Percentiles rank a stretch among this genome's conserved stretches.
Evolutionary conservation across 305 asterid species (phyloP).

Genomic region (Fraxinus greggii): DNA sequence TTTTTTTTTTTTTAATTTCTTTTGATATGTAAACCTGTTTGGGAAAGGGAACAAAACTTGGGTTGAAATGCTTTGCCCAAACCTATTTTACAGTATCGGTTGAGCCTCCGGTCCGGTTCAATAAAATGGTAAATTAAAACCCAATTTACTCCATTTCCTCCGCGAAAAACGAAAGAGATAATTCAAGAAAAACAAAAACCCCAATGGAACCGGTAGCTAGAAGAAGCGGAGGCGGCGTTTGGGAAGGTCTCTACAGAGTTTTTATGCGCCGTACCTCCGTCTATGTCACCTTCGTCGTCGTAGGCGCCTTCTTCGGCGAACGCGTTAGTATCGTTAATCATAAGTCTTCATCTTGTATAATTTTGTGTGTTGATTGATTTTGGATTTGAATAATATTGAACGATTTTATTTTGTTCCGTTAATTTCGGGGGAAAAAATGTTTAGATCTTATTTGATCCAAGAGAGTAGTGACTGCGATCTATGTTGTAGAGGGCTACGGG

Average conservation of each 20-base stretch:
- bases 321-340: constrained; percentile 46
- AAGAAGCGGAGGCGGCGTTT: constrained; percentile 63
- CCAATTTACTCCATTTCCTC: constrained; percentile 27
- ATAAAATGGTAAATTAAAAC: not conserved
- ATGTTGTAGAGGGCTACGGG: not conserved
- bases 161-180: constrained; percentile 4
- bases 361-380: constrained; percentile 5
- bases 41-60: not conserved
- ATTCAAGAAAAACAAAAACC: not conserved
- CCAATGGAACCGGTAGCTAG: constrained; percentile 53
- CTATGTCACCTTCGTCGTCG: constrained; percentile 87
- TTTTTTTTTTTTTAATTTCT: not conserved
- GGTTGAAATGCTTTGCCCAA: not conserved
- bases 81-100: not conserved
- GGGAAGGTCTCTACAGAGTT: constrained; percentile 76
- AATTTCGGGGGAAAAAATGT: not conserved
- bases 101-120: constrained; percentile 19
- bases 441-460: not conserved
- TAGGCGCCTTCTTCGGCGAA: constrained; percentile 93
- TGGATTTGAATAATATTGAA: constrained; percentile 31
- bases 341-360: not conserved
- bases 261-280: constrained; percentile 85
- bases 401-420: not conserved
- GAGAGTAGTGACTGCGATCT: not conserved
- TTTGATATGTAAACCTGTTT: not conserved